phyloP scores from a whole-genome alignment of 768 basidiomycete genomes.

The Boletus coccyginus region DNA sequence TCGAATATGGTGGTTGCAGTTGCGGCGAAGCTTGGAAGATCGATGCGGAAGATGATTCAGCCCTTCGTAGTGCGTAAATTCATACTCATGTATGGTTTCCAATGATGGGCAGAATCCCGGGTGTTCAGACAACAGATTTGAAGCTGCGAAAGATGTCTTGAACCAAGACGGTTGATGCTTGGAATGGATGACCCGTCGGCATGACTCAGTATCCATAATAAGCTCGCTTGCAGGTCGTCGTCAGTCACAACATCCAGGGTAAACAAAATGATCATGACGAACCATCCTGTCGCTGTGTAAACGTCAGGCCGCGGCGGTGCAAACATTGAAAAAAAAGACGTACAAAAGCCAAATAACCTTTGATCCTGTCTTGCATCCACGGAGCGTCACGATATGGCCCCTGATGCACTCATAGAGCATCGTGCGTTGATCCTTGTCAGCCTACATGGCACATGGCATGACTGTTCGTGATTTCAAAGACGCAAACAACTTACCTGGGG shows the following conservation, averaged over 20 bases:
- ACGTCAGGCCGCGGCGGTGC: background rate
- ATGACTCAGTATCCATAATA: conserved; percentile 55
- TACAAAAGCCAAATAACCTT: conserved; percentile 91
- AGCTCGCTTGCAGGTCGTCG: conserved; percentile 44
- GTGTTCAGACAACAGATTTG: conserved; percentile 18
- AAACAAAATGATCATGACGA: conserved; percentile 6
- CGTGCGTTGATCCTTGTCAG: conserved; percentile 83
- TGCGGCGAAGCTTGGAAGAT: conserved; percentile 28
- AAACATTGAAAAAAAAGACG: conserved; percentile 13
- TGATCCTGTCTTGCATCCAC: conserved; percentile 88
- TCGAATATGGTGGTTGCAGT: conserved; percentile 19
- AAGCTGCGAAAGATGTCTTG: conserved; percentile 24
- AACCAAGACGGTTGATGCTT: conserved; percentile 29
- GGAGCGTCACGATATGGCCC: conserved; percentile 85
- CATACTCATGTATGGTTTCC: conserved; percentile 24
- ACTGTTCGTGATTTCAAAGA: background rate
- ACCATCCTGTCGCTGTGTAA: conserved; percentile 59
- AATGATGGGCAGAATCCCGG: conserved; percentile 17
- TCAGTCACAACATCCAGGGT: conserved; percentile 12
- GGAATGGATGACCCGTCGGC: conserved; percentile 1
- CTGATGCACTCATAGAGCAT: conserved; percentile 82
- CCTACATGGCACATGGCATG: conserved; percentile 42
- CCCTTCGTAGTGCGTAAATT: conserved; percentile 23
- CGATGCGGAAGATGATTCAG: conserved; percentile 27
- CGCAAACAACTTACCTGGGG: conserved; percentile 53